Evolutionary conservation across 345 rosid genomes (phyloP).

Genomic region (Durio zibethinus): DNA sequence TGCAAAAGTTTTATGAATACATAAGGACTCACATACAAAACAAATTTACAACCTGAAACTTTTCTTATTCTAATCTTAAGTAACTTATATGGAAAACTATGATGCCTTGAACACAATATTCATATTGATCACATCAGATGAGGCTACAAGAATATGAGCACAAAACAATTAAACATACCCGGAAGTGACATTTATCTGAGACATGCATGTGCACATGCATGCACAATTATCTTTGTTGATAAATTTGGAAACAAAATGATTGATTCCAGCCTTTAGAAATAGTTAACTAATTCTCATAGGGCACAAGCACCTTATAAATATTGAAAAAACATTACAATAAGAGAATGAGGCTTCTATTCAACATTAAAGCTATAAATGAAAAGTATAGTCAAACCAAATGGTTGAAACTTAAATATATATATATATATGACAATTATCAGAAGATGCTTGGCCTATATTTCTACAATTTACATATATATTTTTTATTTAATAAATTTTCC

Average conservation of each 20-base stretch:
- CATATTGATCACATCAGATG: not conserved
- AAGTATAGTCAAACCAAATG: not conserved
- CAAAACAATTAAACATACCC: not conserved
- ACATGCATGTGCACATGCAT: not conserved
- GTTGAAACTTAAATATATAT: too few species aligned
- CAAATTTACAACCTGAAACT: not conserved
- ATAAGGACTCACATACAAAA: conserved; percentile 15
- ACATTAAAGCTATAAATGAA: not conserved
- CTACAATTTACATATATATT: not conserved
- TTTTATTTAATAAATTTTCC: not conserved
- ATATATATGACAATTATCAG: too few species aligned
- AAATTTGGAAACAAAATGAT: not conserved
- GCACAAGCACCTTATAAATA: not conserved
- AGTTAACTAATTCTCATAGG: not conserved
- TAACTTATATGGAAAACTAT: not conserved
- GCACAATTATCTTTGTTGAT: not conserved
- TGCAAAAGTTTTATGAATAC: conserved; percentile 36
- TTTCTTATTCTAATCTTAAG: not conserved
- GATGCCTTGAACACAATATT: not conserved
- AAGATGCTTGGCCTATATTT: not conserved
- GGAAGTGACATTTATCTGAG: not conserved
- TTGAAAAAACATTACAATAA: not conserved
- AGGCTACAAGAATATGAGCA: not conserved
- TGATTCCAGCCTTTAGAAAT: not conserved
- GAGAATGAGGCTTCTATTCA: not conserved